phyloP scores from a whole-genome alignment of 371 early-diverging fungal species.

The Mucor piriformis region DNA sequence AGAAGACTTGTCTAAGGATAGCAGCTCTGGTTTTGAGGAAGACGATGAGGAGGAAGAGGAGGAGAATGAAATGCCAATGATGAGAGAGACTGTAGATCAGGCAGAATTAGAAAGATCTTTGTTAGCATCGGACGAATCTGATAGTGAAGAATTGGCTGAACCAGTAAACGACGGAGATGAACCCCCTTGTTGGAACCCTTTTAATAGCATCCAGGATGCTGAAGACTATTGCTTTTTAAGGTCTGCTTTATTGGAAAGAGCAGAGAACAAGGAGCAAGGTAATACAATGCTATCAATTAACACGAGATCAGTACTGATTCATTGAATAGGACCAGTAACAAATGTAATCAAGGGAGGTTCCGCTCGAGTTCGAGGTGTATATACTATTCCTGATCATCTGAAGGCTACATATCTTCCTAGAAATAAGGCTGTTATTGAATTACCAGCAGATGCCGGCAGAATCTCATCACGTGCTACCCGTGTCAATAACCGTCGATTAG shows the following conservation, averaged over 20 bases:
- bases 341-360: constrained; percentile 59
- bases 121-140: constrained; percentile 20
- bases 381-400: constrained; percentile 65
- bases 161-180: neutral
- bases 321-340: constrained; percentile 12
- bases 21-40: constrained; percentile 26
- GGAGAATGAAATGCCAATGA: constrained; percentile 26
- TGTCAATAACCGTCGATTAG: constrained; percentile 63
- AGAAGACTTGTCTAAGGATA: constrained; percentile 11
- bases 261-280: constrained; percentile 1
- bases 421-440: constrained; percentile 48
- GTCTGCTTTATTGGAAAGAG: constrained; percentile 47
- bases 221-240: constrained; percentile 61
- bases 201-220: constrained; percentile 50
- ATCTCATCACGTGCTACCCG: constrained; percentile 61
- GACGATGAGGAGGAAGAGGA: constrained; percentile 39
- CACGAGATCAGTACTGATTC: neutral
- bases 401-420: constrained; percentile 70
- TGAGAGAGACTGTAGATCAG: constrained; percentile 17
- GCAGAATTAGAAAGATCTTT: constrained; percentile 23
- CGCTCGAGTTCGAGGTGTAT: constrained; percentile 77
- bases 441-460: constrained; percentile 36
- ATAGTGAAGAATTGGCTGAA: constrained; percentile 15
- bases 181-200: constrained; percentile 34
- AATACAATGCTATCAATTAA: constrained; percentile 7